Evolutionary conservation across 2,329 filamentous ascomycete genomes (phyloP).

Genomic region (Onygenales sp.): DNA sequence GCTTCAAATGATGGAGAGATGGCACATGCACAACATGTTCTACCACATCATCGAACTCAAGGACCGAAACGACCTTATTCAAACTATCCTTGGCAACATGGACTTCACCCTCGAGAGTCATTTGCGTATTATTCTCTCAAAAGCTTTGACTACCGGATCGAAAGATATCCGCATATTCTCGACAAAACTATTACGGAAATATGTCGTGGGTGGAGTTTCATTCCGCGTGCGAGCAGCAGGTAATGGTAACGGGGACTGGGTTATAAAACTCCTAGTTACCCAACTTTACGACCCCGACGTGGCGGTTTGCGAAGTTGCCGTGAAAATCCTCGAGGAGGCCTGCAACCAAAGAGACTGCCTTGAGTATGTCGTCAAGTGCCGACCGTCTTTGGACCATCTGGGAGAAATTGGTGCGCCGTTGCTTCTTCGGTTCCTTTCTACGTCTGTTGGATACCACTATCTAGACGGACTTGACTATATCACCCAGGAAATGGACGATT

Average conservation of each 20-base stretch:
- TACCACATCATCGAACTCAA: constrained; percentile 94
- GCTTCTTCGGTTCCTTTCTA: constrained; percentile 84
- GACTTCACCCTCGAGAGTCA: constrained; percentile 86
- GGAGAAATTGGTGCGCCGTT: constrained; percentile 94
- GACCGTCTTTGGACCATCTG: constrained; percentile 86
- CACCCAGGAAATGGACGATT: constrained; percentile 99
- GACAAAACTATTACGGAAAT: constrained; percentile 78
- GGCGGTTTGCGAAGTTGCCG: constrained; percentile 88
- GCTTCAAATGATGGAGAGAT: constrained; percentile 81
- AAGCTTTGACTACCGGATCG: constrained; percentile 81
- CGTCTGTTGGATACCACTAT: constrained; percentile 95
- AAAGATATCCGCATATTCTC: constrained; percentile 86
- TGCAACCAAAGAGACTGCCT: constrained; percentile 87
- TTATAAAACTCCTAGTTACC: constrained; percentile 91
- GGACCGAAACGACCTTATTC: constrained; percentile 83
- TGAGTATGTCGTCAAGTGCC: constrained; percentile 93
- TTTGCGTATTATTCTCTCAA: constrained; percentile 83
- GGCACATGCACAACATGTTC: constrained; percentile 99
- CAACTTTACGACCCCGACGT: constrained; percentile 96
- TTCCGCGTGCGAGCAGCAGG: constrained; percentile 23
- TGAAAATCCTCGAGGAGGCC: constrained; percentile 94
- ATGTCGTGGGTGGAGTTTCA: constrained; percentile 55
- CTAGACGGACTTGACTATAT: constrained; percentile 96
- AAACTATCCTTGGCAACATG: constrained; percentile 78
- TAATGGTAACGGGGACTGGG: constrained; percentile 71